Percentiles rank a stretch among this genome's conserved stretches.
These are phyloP conservation scores for Cystobasidium onofrii DNA, from an alignment of 768 basidiomycete species.

Conservation along the genomic window DNA sequence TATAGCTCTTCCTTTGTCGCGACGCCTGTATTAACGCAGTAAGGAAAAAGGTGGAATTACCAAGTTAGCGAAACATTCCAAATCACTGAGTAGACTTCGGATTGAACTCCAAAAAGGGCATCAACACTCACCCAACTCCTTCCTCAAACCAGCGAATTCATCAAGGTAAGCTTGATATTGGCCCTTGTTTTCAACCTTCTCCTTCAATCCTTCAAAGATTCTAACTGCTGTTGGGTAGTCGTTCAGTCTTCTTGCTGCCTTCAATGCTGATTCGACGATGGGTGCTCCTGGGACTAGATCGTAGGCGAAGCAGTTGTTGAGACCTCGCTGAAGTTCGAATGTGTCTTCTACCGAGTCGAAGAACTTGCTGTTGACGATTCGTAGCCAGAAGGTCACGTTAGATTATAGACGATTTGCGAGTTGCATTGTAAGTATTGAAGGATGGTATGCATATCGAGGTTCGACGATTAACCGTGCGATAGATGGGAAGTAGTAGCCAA, in stretches of 20 bases:
- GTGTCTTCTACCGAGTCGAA: slow-evolving; percentile 88
- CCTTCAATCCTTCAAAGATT: slow-evolving; percentile 88
- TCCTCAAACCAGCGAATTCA: slow-evolving; percentile 75
- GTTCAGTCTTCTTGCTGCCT: slow-evolving; percentile 81
- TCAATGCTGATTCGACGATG: slow-evolving; percentile 78
- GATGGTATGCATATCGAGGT: background rate
- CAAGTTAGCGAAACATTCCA: no score
- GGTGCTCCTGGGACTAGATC: slow-evolving; percentile 78
- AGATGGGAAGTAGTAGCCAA: background rate
- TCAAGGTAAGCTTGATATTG: slow-evolving; percentile 91
- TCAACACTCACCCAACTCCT: slow-evolving; percentile 61
- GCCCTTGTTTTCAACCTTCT: slow-evolving; percentile 94
- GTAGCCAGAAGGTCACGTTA: no score
- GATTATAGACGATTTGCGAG: no score
- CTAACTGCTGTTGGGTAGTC: slow-evolving; percentile 96
- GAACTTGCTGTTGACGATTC: slow-evolving; percentile 70
- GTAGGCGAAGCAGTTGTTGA: slow-evolving; percentile 99
- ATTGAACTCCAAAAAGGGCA: no score
- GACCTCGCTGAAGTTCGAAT: slow-evolving; percentile 95
- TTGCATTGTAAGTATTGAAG: no score
- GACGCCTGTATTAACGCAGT: slow-evolving; percentile 51
- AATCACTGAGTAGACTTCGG: no score
- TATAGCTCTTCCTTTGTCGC: slow-evolving; percentile 61
- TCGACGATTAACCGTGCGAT: background rate
- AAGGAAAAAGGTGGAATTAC: no score